Conservation (phyloP, 495 filamentous ascomycete genomes). For the Podospora conica region DNA sequence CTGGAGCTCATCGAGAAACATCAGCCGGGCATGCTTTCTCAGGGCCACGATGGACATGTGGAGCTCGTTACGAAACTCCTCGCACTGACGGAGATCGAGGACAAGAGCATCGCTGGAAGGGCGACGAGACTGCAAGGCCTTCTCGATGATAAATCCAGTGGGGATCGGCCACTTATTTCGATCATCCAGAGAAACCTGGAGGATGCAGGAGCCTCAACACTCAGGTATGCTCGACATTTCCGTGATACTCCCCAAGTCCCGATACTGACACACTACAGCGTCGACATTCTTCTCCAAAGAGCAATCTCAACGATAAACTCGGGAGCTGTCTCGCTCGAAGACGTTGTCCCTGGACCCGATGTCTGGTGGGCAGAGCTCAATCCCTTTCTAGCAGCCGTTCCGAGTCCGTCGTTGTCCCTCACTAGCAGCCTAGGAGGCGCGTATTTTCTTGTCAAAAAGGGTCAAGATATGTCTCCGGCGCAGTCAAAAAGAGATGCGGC, state of each 20-base stretch:
- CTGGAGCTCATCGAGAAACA: conserved; percentile 37
- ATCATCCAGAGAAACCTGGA: conserved; percentile 41
- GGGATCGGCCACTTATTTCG: conserved; percentile 26
- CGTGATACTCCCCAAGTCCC: not conserved
- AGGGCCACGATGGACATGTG: conserved; percentile 33
- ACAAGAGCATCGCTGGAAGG: conserved; percentile 24
- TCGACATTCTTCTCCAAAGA: conserved; percentile 40
- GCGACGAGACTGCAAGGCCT: conserved; percentile 26
- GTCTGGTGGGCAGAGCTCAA: conserved; percentile 45
- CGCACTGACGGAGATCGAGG: conserved; percentile 38
- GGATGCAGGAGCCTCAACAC: conserved; percentile 31
- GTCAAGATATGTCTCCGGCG: conserved; percentile 19
- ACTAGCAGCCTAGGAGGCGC: conserved; percentile 65
- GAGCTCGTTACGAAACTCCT: conserved; percentile 39
- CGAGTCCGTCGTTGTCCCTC: conserved; percentile 60
- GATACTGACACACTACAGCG: conserved; percentile 11
- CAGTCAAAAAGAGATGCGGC: conserved; percentile 49
- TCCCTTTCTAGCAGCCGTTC: conserved; percentile 51
- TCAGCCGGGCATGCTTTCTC: conserved; percentile 28
- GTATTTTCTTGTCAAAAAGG: conserved; percentile 54
- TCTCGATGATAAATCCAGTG: conserved; percentile 28
- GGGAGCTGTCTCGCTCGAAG: conserved; percentile 17
- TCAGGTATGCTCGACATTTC: conserved; percentile 30
- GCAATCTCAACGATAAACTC: conserved; percentile 24
- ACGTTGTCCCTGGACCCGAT: conserved; percentile 38